These are phyloP conservation scores for Pseudogymnoascus sp. DNA, from an alignment of 2,329 filamentous ascomycete species.

Conservation along the genomic window DNA sequence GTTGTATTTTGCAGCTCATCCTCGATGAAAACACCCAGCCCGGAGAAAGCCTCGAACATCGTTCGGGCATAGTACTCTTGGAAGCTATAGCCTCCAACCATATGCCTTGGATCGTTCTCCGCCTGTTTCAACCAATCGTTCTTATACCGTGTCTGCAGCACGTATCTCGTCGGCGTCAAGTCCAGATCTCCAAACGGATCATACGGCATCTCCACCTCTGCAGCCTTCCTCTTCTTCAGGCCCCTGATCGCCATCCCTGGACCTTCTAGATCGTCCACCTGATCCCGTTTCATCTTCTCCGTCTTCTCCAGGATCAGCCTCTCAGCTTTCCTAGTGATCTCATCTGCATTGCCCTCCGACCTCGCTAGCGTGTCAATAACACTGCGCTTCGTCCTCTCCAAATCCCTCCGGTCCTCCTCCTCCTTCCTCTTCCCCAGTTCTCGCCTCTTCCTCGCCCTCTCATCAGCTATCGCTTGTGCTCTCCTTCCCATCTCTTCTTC, in stretches of 20 bases:
- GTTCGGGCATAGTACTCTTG: slow-evolving; percentile 74
- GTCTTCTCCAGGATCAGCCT: slow-evolving; percentile 66
- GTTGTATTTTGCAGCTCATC: slow-evolving; percentile 48
- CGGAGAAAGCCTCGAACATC: slow-evolving; percentile 83
- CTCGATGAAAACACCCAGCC: slow-evolving; percentile 76
- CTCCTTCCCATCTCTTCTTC: slow-evolving; percentile 46
- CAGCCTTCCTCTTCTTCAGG: slow-evolving; percentile 57
- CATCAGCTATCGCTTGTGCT: slow-evolving; percentile 57
- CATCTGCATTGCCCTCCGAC: slow-evolving; percentile 52
- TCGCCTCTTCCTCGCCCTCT: slow-evolving; percentile 56
- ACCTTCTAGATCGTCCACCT: slow-evolving; percentile 16
- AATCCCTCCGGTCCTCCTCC: slow-evolving; percentile 59
- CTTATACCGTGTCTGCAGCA: slow-evolving; percentile 61
- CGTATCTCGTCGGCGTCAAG: slow-evolving; percentile 62
- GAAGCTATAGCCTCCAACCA: slow-evolving; percentile 76
- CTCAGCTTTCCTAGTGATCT: slow-evolving; percentile 46
- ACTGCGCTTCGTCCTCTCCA: slow-evolving; percentile 57
- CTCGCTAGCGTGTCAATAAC: slow-evolving; percentile 63
- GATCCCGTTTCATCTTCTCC: slow-evolving; percentile 38
- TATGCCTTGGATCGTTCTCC: slow-evolving; percentile 56
- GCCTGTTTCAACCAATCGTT: slow-evolving; percentile 66
- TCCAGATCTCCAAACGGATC: slow-evolving; percentile 78
- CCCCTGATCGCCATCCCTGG: slow-evolving; percentile 64
- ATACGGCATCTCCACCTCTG: slow-evolving; percentile 66
- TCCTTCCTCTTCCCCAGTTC: slow-evolving; percentile 60